Evolutionary conservation across 2,329 filamentous ascomycete species (phyloP), one percentile per base, ranked within the genome.

Genomic region (Ustilaginoidea virens): DNA sequence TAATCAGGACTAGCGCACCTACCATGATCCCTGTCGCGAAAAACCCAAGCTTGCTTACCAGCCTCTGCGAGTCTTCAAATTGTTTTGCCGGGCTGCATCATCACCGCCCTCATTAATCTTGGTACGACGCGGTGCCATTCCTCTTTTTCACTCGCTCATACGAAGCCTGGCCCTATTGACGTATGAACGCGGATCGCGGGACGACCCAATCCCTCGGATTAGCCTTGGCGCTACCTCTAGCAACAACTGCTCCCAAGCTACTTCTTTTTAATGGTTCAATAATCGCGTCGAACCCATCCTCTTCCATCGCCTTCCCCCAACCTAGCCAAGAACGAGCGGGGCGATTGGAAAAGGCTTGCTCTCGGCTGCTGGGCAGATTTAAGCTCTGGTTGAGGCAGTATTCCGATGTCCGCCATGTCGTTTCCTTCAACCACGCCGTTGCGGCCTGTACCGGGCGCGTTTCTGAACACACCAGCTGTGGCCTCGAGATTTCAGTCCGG

Each of bases 381-480:
- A 17, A 21, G 20, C 10, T 27, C 13, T 21, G 24, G 8, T 9
- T 19, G 27, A 29, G 25, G 33, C 18, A 18, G 20, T 19, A 26
- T 22, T 13, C 5, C 7, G 5, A 39, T 38, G 41, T 35, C 42
- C 46, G 41, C 34, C 41, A 74, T 74, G 69, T 60, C 69, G 29
- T 66, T 69, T 39, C 54, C 61, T 15, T 56, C 58, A 39, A 58
- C 56, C 37, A 81, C 80, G 32, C 80, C 80, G 22, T 65, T 76
- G 56, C 73, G 79, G 43, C 71, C 71, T 36, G 61, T 83, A 27
- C 80, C 80, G 25, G 80, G 80, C 58, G 74, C 75, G 44, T 87
- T 76, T 47, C 56, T 83, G 45, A 71, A 77, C 43, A 87, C 81
- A 14, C 80, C 80, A 27, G 79, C 75, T 32, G 60, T 66, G 20